These are phyloP conservation scores for Fusarium sp. DNA, from an alignment of 2,329 filamentous ascomycete genomes.

Conservation along the genomic window DNA sequence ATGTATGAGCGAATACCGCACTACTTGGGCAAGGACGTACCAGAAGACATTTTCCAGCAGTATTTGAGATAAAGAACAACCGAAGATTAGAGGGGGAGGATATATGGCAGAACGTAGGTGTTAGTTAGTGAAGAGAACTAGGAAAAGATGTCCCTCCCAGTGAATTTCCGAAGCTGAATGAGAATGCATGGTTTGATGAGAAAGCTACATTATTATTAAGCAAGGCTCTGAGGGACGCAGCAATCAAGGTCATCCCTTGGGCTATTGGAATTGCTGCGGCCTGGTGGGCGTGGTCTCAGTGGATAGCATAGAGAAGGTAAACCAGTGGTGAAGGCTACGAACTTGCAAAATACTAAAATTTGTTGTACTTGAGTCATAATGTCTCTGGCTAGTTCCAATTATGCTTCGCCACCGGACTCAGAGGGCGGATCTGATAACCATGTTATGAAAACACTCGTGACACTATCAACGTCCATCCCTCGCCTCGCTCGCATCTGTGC, in stretches of 20 bases:
- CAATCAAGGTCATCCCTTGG: too few species aligned
- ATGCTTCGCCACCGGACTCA: not conserved
- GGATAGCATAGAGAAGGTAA: not conserved
- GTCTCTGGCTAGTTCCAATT: not conserved
- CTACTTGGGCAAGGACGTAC: slow-evolving; percentile 4
- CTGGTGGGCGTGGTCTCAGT: not conserved
- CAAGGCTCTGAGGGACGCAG: too few species aligned
- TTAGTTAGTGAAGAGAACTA: too few species aligned
- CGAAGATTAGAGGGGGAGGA: not conserved
- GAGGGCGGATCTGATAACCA: not conserved
- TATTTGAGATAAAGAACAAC: not conserved
- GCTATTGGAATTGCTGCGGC: not conserved
- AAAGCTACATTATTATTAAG: too few species aligned
- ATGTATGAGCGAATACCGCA: slow-evolving; percentile 16
- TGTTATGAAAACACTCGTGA: not conserved
- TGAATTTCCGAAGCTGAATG: too few species aligned
- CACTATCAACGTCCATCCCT: not conserved
- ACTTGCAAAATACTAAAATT: not conserved
- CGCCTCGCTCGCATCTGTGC: not conserved
- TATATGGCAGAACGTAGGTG: too few species aligned
- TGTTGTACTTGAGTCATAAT: not conserved
- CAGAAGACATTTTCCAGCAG: not conserved
- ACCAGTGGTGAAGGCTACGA: not conserved
- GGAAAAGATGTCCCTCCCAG: too few species aligned
- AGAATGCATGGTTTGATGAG: too few species aligned